Conservation (phyloP, 805 yeast species). For the Wickerhamomyces ciferrii region DNA sequence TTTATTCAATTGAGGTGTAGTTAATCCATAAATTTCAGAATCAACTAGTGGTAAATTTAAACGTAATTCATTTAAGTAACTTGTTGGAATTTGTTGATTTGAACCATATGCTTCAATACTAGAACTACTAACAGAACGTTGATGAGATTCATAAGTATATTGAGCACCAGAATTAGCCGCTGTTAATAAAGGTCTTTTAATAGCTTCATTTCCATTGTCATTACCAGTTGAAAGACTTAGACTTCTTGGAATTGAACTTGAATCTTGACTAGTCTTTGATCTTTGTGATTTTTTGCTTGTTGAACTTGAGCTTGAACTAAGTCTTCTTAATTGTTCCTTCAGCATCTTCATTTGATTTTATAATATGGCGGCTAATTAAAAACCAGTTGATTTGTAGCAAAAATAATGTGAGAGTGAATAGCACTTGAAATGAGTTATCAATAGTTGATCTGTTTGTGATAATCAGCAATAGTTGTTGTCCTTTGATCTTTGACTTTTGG, state of each 20-base stretch:
- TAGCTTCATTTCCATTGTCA: too few relatives aligned
- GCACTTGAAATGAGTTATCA: too few relatives aligned
- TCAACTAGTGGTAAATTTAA: background rate
- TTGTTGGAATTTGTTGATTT: background rate
- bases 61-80: background rate
- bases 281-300: background rate
- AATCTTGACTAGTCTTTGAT: too few relatives aligned
- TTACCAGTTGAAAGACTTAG: background rate
- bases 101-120: background rate
- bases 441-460: too few relatives aligned
- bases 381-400: too few relatives aligned
- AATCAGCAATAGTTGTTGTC: too few relatives aligned
- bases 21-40: background rate
- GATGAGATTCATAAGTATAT: background rate
- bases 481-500: too few relatives aligned
- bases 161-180: background rate
- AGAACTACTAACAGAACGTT: background rate
- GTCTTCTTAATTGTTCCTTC: background rate
- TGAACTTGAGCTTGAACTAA: background rate
- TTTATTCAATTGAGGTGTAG: background rate
- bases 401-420: too few relatives aligned
- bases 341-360: background rate
- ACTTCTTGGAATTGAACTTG: background rate
- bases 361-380: slow-evolving; percentile 4
- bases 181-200: background rate